Conservation (phyloP, 2,329 filamentous ascomycete species). For the Magnaporthiopsis incrustans region DNA sequence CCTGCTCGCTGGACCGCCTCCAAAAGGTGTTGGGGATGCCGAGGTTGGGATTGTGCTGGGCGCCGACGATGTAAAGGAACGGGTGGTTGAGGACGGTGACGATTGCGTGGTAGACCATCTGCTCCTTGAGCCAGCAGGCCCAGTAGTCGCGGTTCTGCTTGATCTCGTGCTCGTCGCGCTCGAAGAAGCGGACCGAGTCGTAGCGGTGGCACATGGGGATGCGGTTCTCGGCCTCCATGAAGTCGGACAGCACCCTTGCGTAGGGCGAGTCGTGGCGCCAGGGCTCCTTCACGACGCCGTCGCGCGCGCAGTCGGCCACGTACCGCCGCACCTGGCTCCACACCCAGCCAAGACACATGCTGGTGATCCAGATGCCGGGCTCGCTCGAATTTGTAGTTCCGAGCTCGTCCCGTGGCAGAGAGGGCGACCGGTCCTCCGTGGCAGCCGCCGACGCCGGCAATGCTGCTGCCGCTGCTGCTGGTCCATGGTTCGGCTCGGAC, state of each 20-base stretch:
- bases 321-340: conserved; percentile 40
- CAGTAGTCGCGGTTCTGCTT: conserved; percentile 38
- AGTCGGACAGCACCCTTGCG: conserved; percentile 39
- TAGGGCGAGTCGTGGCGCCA: conserved; percentile 46
- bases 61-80: conserved; percentile 43
- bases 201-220: conserved; percentile 43
- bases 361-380: conserved; percentile 41
- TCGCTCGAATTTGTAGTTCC: conserved; percentile 31
- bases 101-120: conserved; percentile 45
- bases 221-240: conserved; percentile 26
- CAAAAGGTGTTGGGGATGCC: conserved; percentile 47
- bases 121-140: conserved; percentile 43
- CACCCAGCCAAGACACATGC: conserved; percentile 40
- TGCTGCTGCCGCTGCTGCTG: background rate
- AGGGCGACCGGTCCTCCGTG: conserved; percentile 21
- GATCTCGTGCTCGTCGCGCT: conserved; percentile 37
- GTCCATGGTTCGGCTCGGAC: background rate
- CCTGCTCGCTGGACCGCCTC: conserved; percentile 42
- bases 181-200: conserved; percentile 43
- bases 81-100: conserved; percentile 44
- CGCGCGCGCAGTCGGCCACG: conserved; percentile 38
- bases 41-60: conserved; percentile 42
- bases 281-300: conserved; percentile 35
- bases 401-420: conserved; percentile 34
- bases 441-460: background rate